Evolutionary conservation across 1,139 yeast genomes (phyloP), one percentile per base, ranked within the genome.

Genomic region (Saccharomyces hybrid): DNA sequence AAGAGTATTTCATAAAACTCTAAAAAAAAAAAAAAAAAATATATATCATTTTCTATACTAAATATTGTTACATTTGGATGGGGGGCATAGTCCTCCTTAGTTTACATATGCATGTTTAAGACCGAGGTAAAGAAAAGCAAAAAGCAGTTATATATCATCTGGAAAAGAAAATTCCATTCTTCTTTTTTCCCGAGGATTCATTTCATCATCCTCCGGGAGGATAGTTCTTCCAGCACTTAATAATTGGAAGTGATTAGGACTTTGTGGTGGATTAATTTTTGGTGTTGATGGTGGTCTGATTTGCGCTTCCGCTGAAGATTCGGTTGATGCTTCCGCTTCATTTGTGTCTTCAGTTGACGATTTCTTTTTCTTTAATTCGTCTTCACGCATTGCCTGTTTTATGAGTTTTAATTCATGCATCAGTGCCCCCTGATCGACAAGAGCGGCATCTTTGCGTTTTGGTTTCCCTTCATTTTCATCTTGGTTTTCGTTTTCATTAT

Each of bases 171-270:
- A 64, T 34, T 61, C 60, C 34, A 65, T 57, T 26, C 57, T 54
- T 11, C 57, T 59, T 8, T 48, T 53, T 6, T 38, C 55, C 4
- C 44, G 44, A 32, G 54, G 50, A n/a, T 52, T 48, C 48, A 58
- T 47, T 9, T 59, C 63, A 16, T 63, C 65, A 55, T 66, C 69
- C 51, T 66, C 68, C 5, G 67, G 67, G 13, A 65, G 50, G 2
- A 67, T 56, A 1, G 68, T 60, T 50, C 62, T 63, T 13, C 71
- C 71, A 4, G 71, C 71, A 41, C 61, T 55, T 30, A 67, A 53
- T 23, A 67, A 51, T 50, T 67, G 69, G 52, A 65, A 64, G 48
- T 56, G 61, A 44, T 62, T 59, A 7, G 57, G 53, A 27, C 56
- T 56, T 25, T 50, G 57, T 5, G 62, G 54, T 7, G 57, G 32